These are phyloP conservation scores for Rhododendron henanense DNA, from an alignment of 148 eudicot genomes.

Conservation along the genomic window DNA sequence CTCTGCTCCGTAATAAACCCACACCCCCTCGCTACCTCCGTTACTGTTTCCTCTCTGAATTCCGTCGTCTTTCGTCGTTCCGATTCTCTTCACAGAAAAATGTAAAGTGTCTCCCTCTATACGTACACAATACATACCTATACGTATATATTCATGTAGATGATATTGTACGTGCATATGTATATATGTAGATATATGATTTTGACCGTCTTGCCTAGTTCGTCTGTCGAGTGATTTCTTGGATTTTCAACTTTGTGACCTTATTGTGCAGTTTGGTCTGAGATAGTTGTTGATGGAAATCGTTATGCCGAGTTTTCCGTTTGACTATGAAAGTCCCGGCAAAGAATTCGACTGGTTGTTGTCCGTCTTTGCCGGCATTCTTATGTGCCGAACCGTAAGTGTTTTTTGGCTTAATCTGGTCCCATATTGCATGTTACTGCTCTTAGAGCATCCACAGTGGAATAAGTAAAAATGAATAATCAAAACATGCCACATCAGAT, in stretches of 20 bases:
- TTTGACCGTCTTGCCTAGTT: neutral
- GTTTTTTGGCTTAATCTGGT: neutral
- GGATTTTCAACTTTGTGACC: neutral
- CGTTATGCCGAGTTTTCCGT: neutral
- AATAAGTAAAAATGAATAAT: no score
- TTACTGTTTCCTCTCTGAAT: neutral
- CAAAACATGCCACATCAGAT: no score
- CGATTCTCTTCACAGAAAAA: neutral
- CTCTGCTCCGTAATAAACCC: neutral
- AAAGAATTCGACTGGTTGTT: constrained; percentile 17
- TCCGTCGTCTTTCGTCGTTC: neutral
- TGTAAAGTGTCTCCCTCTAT: neutral
- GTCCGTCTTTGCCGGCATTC: constrained; percentile 19
- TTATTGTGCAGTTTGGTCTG: neutral
- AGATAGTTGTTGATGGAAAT: neutral
- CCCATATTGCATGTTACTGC: neutral
- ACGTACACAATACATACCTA: neutral
- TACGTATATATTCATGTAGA: neutral
- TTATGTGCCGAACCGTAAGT: constrained; percentile 23
- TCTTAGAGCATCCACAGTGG: no score
- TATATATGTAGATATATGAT: neutral
- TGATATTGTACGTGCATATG: neutral
- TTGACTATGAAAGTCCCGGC: neutral
- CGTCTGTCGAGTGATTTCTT: neutral
- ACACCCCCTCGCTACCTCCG: neutral